Percentiles rank a stretch among this genome's conserved stretches.
phyloP scores from a whole-genome alignment of 495 filamentous ascomycete species.

The Neurospora sp. region DNA sequence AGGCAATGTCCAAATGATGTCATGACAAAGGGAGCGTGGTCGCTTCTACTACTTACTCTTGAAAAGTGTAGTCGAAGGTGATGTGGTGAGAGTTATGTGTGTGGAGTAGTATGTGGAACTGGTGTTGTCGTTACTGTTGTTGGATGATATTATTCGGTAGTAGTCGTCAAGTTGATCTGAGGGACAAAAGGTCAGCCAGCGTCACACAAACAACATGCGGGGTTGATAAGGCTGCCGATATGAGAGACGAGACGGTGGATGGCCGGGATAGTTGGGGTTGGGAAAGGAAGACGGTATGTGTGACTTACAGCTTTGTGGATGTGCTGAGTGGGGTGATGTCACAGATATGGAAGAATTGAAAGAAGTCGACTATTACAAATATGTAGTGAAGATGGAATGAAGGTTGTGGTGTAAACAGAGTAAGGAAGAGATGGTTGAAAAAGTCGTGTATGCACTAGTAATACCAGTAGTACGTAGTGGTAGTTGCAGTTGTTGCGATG shows the following conservation, averaged over 20 bases:
- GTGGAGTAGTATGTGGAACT: background rate
- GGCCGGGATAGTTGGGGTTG: background rate
- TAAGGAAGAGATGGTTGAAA: slow-evolving; percentile 1
- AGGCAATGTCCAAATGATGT: slow-evolving; percentile 7
- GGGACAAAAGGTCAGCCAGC: slow-evolving; percentile 1
- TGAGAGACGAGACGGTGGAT: slow-evolving; percentile 2
- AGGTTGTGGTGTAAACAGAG: background rate
- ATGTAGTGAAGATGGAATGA: background rate
- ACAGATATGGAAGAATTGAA: background rate
- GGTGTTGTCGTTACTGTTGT: background rate
- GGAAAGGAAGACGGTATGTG: background rate
- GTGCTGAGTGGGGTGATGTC: background rate
- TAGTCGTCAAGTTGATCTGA: background rate
- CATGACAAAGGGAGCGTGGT: background rate
- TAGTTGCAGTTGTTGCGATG: background rate
- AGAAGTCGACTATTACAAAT: slow-evolving; percentile 4
- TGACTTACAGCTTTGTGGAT: background rate
- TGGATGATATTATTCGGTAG: background rate
- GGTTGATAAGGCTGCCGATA: slow-evolving; percentile 1
- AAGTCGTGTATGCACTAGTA: background rate
- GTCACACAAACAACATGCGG: slow-evolving; percentile 7
- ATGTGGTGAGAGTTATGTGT: background rate
- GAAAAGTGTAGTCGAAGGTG: slow-evolving; percentile 3
- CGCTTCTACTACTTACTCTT: slow-evolving; percentile 19
- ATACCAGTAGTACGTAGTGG: background rate